phyloP scores from a whole-genome alignment of 345 rosid genomes.

The Gossypium raimondii region DNA sequence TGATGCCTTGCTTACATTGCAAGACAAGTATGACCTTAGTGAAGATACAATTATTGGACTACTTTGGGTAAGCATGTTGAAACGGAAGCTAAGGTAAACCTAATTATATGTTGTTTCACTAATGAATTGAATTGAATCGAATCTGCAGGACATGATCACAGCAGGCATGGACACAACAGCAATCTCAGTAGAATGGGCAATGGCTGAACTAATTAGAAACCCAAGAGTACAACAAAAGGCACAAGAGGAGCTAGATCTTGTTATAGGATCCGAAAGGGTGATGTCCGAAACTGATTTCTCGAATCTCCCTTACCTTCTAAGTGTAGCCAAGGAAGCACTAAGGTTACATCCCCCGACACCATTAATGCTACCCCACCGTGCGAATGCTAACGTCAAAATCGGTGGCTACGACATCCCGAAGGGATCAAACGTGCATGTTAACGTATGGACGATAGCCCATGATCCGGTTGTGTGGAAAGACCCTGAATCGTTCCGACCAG shows the following conservation, averaged over 20 bases:
- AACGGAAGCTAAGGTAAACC: no score
- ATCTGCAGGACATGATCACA: slow-evolving; percentile 82
- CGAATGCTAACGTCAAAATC: slow-evolving; percentile 58
- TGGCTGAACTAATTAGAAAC: slow-evolving; percentile 78
- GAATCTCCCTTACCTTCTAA: slow-evolving; percentile 72
- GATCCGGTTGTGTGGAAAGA: slow-evolving; percentile 71
- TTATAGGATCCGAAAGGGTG: slow-evolving; percentile 62
- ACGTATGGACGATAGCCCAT: slow-evolving; percentile 83
- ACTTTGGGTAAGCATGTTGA: slow-evolving; percentile 51
- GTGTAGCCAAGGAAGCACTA: slow-evolving; percentile 66
- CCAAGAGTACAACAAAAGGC: slow-evolving; percentile 87
- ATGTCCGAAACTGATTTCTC: slow-evolving; percentile 66
- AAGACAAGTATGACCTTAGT: slow-evolving; percentile 82
- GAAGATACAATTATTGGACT: slow-evolving; percentile 93
- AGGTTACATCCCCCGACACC: slow-evolving; percentile 96
- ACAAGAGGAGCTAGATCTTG: slow-evolving; percentile 80
- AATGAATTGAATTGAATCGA: not conserved
- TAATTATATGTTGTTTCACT: no score
- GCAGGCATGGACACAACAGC: slow-evolving; percentile 96
- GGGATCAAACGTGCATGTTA: slow-evolving; percentile 78
- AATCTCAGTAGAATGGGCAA: slow-evolving; percentile 75
- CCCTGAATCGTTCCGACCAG: slow-evolving; percentile 75
- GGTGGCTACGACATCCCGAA: slow-evolving; percentile 88
- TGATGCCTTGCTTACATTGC: slow-evolving; percentile 75
- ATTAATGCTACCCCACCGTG: slow-evolving; percentile 81